A percentile compares a stretch with the other conserved stretches of the same genome.
phyloP scores from a whole-genome alignment of 139 green algal genomes.

The Spirogloea muscicola region DNA sequence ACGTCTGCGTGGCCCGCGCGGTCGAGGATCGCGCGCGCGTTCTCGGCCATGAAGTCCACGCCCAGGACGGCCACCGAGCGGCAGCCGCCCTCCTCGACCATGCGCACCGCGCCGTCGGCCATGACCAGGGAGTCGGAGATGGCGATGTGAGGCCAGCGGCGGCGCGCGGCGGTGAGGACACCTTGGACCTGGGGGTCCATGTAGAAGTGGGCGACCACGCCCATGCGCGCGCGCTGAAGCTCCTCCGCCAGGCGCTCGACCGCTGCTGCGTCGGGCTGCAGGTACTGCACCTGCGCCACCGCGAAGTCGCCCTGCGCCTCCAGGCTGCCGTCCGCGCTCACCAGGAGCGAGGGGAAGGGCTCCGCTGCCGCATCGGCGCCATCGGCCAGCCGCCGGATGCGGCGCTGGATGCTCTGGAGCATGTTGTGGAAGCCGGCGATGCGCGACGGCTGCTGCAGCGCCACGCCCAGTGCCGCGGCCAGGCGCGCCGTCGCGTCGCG shows the following conservation, averaged over 20 bases:
- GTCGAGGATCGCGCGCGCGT: slow-evolving; percentile 93
- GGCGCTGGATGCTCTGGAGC: too few species aligned
- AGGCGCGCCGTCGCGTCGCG: too few species aligned
- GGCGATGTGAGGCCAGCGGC: slow-evolving; percentile 84
- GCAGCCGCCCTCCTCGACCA: slow-evolving; percentile 82
- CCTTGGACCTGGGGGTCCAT: slow-evolving; percentile 98
- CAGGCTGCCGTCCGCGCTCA: slow-evolving; percentile 57
- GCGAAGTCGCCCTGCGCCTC: slow-evolving; percentile 76
- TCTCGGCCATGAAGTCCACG: slow-evolving; percentile 99
- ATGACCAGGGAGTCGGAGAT: slow-evolving; percentile 92
- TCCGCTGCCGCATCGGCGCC: too few species aligned
- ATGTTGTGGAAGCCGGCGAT: slow-evolving; percentile 79
- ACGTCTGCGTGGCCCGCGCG: slow-evolving; percentile 67
- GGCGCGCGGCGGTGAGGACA: slow-evolving; percentile 73
- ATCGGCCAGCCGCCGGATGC: too few species aligned
- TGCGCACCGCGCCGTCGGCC: slow-evolving; percentile 55
- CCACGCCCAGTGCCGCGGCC: too few species aligned
- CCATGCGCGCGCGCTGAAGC: slow-evolving; percentile 80
- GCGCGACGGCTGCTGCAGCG: slow-evolving; percentile 62
- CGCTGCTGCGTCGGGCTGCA: slow-evolving; percentile 55
- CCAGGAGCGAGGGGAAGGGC: slow-evolving; percentile 82
- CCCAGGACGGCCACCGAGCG: slow-evolving; percentile 82
- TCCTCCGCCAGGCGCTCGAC: slow-evolving; percentile 59
- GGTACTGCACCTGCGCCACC: slow-evolving; percentile 66
- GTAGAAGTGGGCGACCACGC: slow-evolving; percentile 99